Percentiles rank a stretch among this genome's conserved stretches.
Conservation (phyloP, 1,284 basidiomycete genomes). For the Grifola frondosa region DNA sequence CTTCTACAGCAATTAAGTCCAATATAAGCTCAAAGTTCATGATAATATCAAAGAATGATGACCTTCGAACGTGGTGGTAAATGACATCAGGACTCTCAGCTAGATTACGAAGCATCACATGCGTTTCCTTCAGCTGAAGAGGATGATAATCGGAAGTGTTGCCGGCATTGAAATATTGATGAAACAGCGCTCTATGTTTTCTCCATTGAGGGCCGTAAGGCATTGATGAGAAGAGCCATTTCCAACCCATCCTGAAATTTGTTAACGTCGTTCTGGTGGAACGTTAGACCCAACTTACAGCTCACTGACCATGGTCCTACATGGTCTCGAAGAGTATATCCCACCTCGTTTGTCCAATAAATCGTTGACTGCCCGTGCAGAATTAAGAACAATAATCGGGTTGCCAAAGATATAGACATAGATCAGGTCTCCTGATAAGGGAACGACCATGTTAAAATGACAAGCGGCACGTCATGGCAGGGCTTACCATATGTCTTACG, state of each 20-base stretch:
- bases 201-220: constrained; percentile 42
- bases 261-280: background rate
- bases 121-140: constrained; percentile 22
- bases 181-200: constrained; percentile 44
- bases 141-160: constrained; percentile 24
- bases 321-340: constrained; percentile 42
- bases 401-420: constrained; percentile 37
- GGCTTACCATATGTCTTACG: constrained; percentile 41
- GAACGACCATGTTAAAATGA: too few relatives aligned
- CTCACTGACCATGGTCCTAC: constrained; percentile 45
- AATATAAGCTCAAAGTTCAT: background rate
- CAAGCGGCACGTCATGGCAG: background rate
- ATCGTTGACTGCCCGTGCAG: constrained; percentile 34
- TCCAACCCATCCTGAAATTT: constrained; percentile 44
- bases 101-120: constrained; percentile 19
- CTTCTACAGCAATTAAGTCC: constrained; percentile 10
- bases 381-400: constrained; percentile 40
- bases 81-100: constrained; percentile 21
- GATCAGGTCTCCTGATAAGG: constrained; percentile 42
- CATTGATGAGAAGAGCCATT: constrained; percentile 49
- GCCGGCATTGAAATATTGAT: constrained; percentile 41
- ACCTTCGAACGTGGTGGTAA: constrained; percentile 14
- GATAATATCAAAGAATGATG: background rate
- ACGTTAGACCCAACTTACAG: constrained; percentile 32
- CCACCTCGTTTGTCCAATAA: constrained; percentile 41